A percentile compares a stretch with the other conserved stretches of the same genome.
Conservation (phyloP, 2,329 filamentous ascomycete species). For the Pseudogymnoascus sp. region DNA sequence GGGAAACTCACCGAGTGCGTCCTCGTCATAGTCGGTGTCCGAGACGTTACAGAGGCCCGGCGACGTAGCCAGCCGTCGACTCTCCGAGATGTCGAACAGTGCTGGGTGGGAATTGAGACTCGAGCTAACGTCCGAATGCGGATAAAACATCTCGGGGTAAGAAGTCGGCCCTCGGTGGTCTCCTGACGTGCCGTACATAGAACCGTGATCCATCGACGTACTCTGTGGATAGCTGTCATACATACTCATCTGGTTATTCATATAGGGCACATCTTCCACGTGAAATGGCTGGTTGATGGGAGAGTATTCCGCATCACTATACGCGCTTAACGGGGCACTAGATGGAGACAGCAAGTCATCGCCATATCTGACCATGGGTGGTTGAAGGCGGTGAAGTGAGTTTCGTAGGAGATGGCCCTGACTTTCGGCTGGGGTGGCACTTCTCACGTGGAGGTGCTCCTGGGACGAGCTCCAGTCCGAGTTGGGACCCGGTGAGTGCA, state of each 20-base stretch:
- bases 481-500: constrained; percentile 20
- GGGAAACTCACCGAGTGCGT: constrained; percentile 32
- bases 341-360: constrained; percentile 26
- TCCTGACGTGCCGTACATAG: constrained; percentile 47
- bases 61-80: constrained; percentile 24
- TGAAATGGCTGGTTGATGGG: constrained; percentile 47
- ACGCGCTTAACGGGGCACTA: constrained; percentile 46
- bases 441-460: constrained; percentile 17
- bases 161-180: constrained; percentile 50
- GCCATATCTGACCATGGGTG: constrained; percentile 37
- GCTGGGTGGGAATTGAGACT: constrained; percentile 55
- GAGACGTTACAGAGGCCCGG: constrained; percentile 16
- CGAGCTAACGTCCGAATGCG: constrained; percentile 53
- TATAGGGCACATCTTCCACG: constrained; percentile 49
- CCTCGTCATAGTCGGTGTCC: constrained; percentile 32
- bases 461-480: constrained; percentile 28
- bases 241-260: constrained; percentile 48
- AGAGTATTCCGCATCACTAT: constrained; percentile 48
- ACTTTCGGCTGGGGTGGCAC: constrained; percentile 21
- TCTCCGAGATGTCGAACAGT: constrained; percentile 40
- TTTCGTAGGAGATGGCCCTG: constrained; percentile 38
- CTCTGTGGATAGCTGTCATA: constrained; percentile 51
- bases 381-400: constrained; percentile 42
- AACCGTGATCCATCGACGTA: constrained; percentile 50
- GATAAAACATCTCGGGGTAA: constrained; percentile 54